Base-by-base conservation (phyloP, 2,329 filamentous ascomycete genomes). In the Venturia pyrina region DNA sequence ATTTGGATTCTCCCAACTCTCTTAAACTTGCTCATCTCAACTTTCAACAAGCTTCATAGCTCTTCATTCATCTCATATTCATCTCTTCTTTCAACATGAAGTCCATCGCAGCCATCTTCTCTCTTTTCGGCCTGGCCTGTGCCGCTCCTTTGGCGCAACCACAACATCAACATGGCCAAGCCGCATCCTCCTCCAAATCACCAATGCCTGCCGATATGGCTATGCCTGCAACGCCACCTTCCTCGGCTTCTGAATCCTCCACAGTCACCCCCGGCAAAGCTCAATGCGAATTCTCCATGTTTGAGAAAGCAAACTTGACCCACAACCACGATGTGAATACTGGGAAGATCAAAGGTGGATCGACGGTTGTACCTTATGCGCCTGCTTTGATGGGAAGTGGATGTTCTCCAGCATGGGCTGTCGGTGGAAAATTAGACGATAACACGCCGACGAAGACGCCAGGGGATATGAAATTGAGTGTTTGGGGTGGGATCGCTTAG, bases 321-420 rank as follows among this genome's bases (percentile, higher is more conserved):
- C 61, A 63, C 61, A 46, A 32, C 28, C 61, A 63, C 41, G 61
- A 63, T 13, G 61, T 63, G 3, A 63, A 63, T 34, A 63, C 61
- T 15, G 61, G 61, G 15, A 63, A 63, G 19, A 63, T 63, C 37
- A 63, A 63, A 40, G 40, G 24, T n/a, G 61, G 61, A 32, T 32
- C 40, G 28, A 63, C 37, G 17, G 21, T 63, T 32, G 32, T 60
- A n/a, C 32, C 32, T 6, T 44, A 32, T n/a, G 61, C 32, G 3
- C 32, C 28, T 17, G 41, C 41, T 3, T 3, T 63, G 10, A 6
- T 43, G 15, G 61, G 61, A 6, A 21, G 19, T 15, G 61, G 61
- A 17, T 63, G 61, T 19, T n/a, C 7, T 5, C 61, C 61, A 2
- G 61, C 61, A 3, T 63, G 61, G 61, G 61, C 61, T 1, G 43